Percentiles rank a stretch among this genome's conserved stretches.
These are phyloP conservation scores for Monosporascus sp. DNA, from an alignment of 2,329 filamentous ascomycete species.

Conservation along the genomic window DNA sequence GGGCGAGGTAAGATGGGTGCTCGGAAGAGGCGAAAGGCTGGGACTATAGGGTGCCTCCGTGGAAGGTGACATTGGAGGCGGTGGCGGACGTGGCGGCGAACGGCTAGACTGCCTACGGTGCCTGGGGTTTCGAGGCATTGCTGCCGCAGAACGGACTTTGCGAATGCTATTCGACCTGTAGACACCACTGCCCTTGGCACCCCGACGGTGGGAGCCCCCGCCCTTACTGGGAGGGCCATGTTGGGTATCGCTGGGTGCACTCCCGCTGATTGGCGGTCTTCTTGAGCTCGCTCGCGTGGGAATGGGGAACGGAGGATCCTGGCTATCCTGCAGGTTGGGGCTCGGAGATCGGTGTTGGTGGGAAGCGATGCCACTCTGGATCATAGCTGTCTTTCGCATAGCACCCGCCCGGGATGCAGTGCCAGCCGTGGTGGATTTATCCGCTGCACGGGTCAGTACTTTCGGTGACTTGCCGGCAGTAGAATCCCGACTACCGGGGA, in stretches of 20 bases:
- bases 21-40: conserved; percentile 65
- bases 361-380: conserved; percentile 69
- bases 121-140: conserved; percentile 55
- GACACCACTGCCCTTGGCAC: conserved; percentile 37
- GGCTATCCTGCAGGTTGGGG: conserved; percentile 56
- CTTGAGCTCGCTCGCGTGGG: conserved; percentile 84
- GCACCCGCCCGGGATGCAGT: conserved; percentile 48
- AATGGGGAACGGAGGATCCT: conserved; percentile 82
- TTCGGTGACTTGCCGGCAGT: conserved; percentile 27
- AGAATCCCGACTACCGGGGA: conserved; percentile 26
- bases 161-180: conserved; percentile 62
- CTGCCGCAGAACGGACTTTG: conserved; percentile 79
- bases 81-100: conserved; percentile 44
- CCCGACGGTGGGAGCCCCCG: conserved; percentile 51
- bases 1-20: conserved; percentile 65
- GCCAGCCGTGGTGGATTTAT: conserved; percentile 28
- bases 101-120: conserved; percentile 48
- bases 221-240: conserved; percentile 65
- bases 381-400: conserved; percentile 75
- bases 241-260: conserved; percentile 64
- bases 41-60: conserved; percentile 66
- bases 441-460: conserved; percentile 21
- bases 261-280: conserved; percentile 60
- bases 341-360: conserved; percentile 61
- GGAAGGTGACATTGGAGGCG: conserved; percentile 61